These are phyloP conservation scores for Talaromyces sp. DNA, from an alignment of 2,329 filamentous ascomycete genomes.

Conservation along the genomic window DNA sequence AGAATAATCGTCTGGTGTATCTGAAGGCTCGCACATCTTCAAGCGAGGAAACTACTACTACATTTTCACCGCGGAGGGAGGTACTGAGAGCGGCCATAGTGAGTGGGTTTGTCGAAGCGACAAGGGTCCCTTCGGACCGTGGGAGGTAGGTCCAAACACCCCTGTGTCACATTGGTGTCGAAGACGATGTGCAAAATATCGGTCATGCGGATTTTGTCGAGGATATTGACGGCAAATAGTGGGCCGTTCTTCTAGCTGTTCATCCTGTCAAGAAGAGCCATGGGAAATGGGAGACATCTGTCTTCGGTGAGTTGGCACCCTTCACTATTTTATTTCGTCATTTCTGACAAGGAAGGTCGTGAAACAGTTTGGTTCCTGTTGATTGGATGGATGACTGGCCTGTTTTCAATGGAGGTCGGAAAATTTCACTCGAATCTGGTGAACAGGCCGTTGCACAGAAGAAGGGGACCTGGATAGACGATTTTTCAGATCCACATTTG, in stretches of 20 bases:
- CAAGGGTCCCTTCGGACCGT: constrained; percentile 59
- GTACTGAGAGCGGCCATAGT: constrained; percentile 60
- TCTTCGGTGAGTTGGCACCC: constrained; percentile 39
- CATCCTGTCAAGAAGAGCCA: constrained; percentile 33
- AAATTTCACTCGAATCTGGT: constrained; percentile 39
- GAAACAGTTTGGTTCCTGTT: constrained; percentile 54
- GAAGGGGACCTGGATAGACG: constrained; percentile 27
- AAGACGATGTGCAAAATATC: constrained; percentile 48
- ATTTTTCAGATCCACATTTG: constrained; percentile 30
- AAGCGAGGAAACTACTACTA: constrained; percentile 55
- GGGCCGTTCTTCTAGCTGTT: constrained; percentile 49
- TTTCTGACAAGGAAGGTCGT: constrained; percentile 35
- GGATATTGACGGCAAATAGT: constrained; percentile 48
- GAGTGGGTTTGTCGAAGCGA: constrained; percentile 58
- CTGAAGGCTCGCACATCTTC: constrained; percentile 59
- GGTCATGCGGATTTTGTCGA: constrained; percentile 53
- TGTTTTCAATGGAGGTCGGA: constrained; percentile 36
- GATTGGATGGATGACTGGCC: constrained; percentile 52
- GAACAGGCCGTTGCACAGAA: constrained; percentile 27
- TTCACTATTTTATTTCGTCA: neutral
- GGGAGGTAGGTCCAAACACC: constrained; percentile 44
- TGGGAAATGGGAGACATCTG: constrained; percentile 37
- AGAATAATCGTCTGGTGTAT: constrained; percentile 44
- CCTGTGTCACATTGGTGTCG: constrained; percentile 32
- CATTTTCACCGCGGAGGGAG: constrained; percentile 55